Base-by-base conservation (phyloP, 2,329 filamentous ascomycete species). In the Pleomassaria siparia region DNA sequence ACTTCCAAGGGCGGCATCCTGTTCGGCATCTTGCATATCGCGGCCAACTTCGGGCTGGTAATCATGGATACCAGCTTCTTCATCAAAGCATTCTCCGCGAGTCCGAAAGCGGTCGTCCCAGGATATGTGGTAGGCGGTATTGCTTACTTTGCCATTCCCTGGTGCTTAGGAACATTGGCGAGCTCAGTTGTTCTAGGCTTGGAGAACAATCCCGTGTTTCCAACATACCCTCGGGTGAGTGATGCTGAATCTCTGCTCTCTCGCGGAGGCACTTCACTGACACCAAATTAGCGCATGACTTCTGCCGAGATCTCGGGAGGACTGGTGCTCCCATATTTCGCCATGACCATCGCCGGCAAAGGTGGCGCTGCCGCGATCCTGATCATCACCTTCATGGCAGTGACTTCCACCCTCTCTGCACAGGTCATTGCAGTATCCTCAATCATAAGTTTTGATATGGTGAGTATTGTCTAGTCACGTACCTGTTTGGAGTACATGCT, bases 11-110 rank as follows among this genome's bases (percentile, higher is more conserved):
- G 78, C 68, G 76, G 71, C 2, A 77, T 80, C 0, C 60, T 79
- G 0, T 80, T 80, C 18, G 77, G 74, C 0, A 79, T 80, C 3
- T 64, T 79, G 1, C 76, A 77, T 42, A 71, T 74, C 1, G 70
- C 74, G 3, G 72, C 73, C 24, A 80, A 80, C 41, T 80, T 80
- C 41, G 78, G 77, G 0, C 66, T 79, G 0, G 78, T 81, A 9
- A 78, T 80, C 50, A 78, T 80, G 74, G 78, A 77, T 46, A 80
- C 78, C 1, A 75, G 75, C 21, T 80, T 79, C 60, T 80, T 79
- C 41, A 74, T 76, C 52, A 80, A 81, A 49, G 76, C 77, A 0
- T 80, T 81, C 53, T 74, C 76, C 72, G 3, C 71, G 67, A 0
- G 75, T 72, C 0, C 58, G 2, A 44, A 72, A 1, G 74, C 78